Base-by-base conservation (phyloP, 768 basidiomycete genomes). In the Clitopilus passeckerianus region DNA sequence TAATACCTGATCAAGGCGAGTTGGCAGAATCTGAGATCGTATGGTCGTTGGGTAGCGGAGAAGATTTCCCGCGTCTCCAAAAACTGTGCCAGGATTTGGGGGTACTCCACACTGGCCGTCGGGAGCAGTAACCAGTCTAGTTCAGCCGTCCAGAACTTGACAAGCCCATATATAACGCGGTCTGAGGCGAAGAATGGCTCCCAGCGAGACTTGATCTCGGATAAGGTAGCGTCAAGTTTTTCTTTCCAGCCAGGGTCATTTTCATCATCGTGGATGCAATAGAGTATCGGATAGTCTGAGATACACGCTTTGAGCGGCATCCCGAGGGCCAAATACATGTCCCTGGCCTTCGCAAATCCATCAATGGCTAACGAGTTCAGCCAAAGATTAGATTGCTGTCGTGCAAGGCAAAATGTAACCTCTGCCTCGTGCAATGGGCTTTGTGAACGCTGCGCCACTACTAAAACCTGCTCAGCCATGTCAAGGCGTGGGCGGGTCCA, bases 401-500 rank as follows among this genome's bases (percentile, higher is more conserved):
- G 27, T 9, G 54, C 54, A 12, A 55, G 54, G 35, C 54, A 55
- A 27, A 16, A 55, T 10, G 35, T 33, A 8, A 27, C 54, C 34
- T 54, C 54, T 27, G 54, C 54, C 33, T 34, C 35, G 30, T 55
- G 35, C n/a, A 34, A 34, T 6, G 10, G 33, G 23, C 30, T 33
- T 23, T 34, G 10, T 16, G 54, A 33, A 16, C 14, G 30, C 30
- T 37, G 24, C 6, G 30, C 24, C 34, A 65, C 50, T 16, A 50
- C 35, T 2, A 61, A 34, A 33, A 43, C 58, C 34, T 59, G 58
- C 12, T 62, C 41, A 30, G 62, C 34, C 5, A 61, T 24, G 18
- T 64, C 60, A 6, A 46, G 24, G 27, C 62, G 63, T 18, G 69
- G 69, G 37, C 57, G 59, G 1, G 60, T 60, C 22, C 37, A 34